Evolutionary conservation across 441 rosid genomes (phyloP), one percentile per base, ranked within the genome.

Genomic region (Croton laevigatus): DNA sequence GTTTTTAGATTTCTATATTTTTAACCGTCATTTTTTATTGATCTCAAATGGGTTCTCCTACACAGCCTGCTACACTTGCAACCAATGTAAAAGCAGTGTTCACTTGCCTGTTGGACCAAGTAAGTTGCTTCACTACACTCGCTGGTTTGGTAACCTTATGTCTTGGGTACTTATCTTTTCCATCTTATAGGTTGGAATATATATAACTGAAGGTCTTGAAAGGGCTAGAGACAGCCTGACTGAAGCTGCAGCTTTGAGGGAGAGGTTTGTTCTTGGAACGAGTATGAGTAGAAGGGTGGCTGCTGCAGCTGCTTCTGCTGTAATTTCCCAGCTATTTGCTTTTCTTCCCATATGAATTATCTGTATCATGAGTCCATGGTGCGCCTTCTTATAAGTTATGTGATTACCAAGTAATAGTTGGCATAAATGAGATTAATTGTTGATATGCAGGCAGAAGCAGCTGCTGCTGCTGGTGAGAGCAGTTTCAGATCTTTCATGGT

Each of bases 281-380:
- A 87, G 59, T 65, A 62, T 95, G 68, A 88, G 97, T 82, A 86
- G 97, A 79, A 88, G 99, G 84, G 99, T 91, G 76, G 97, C 98
- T 76, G 98, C 99, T 73, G 98, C 99, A 46, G 99, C 99, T 87
- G 97, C 96, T 77, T 95, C 99, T 59, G 98, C 97, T 78, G 99
- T 95, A 88, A 85, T 72, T 79, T 72, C 79, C 80, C 77, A 61
- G 71, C 75, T 72, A 59, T 73, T 52, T 59, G 53, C 80, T 76
- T 73, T 72, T 75, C 38, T 51, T 71, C 54, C 13, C 51, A 34
- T 71, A 59, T 58, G 64, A 38, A 45, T 61, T 76, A 16, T 51
- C 49, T 59, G 60, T 44, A 54, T 3, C 36, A 20, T 16, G 7
- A 59, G 42, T 66, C 42, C 69, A 53, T 53, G 44, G 17, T 45